Base-by-base conservation (phyloP, 768 basidiomycete species). In the Trametes villosa region DNA sequence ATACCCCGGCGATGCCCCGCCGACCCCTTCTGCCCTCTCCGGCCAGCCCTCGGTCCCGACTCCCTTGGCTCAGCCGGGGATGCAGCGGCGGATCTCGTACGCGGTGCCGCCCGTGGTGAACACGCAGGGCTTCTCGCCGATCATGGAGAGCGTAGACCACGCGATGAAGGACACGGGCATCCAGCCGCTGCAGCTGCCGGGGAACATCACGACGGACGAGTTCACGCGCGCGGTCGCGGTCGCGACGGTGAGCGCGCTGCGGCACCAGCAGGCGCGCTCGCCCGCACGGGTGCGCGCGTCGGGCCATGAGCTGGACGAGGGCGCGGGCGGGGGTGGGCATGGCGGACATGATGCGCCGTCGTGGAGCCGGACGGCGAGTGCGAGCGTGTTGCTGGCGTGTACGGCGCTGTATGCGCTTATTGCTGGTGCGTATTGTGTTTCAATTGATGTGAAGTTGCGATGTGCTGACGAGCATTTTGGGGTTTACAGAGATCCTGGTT, bases 361-460 rank as follows among this genome's bases (percentile, higher is more conserved):
- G 45, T 99, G 97, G 97, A 98, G 94, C 68, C 81, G 97, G 52
- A 82, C 80, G 5, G 89, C 88, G 17, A 96, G 94, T 74, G 91
- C 94, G 5, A 95, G 88, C 62, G 96, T 99, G 1, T 72, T 98
- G 62, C 75, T 99, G 60, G 84, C 76, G 0, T 98, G 97, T 71
- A 99, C 97, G 0, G 87, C 90, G 2, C 77, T 98, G 18, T 99
- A 98, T 76, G 96, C 97, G 18, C 71, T 92, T 59, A 98, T 99
- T 68, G 97, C 97, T 47, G 96, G 96, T 96, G 68, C 54, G 88
- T 79, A 30, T 12, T 40, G 15, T 45, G 15, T 20, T 30, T 15
- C 22, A 2, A 18, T 30, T 9, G 18, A 15, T 29, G 9, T 4
- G 6, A 11, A 38, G 2, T 9, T 24, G 7, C n/a, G 48, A 54